Evolutionary conservation across 345 rosid species (phyloP), one percentile per base, ranked within the genome.

Genomic region (Pistacia vera): DNA sequence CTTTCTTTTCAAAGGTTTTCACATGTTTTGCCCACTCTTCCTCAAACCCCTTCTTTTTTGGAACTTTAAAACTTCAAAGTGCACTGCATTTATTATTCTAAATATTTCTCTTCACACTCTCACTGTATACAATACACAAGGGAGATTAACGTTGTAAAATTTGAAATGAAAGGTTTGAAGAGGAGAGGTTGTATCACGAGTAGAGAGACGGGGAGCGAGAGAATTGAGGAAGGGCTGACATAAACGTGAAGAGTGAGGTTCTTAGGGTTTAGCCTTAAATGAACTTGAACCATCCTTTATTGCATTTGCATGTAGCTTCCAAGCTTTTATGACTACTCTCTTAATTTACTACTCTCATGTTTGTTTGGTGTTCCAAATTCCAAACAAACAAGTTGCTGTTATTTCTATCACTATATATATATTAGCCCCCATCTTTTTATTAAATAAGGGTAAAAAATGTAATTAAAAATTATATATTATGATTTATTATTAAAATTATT

Each of bases 1-100:
- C 89, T 9, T 73, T 54, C 76, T 78, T 81, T 75, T 85, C 30
- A 75, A 82, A 49, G 77, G 66, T n/a, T 70, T 78, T 81, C 88
- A 85, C 87, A 78, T 74, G 84, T 72, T 68, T 51, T 68, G 71
- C 64, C 67, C 51, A 79, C 86, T 86, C 77, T 3, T 18, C 44
- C 35, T 14, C 16, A 52, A 2, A 16, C 16, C 57, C 57, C 57
- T 54, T 2, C 1, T 13, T 4, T 54, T 13, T 54, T 16, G 57
- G 35, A 60, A n/a, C 36, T 7, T 60, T 60, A 20, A 60, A 60
- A 38, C 11, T 16, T 17, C 1, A 18, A 66, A 66, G 70, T 41
- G 11, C 70, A 18, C 2, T 44, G 18, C 66, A 16, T 63, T 63
- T 6, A 13, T 2, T 11, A 18, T 59, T 20, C 8, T 7, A 8